These are phyloP conservation scores for Phoma sp. DNA, from an alignment of 2,329 filamentous ascomycete genomes.

Conservation along the genomic window DNA sequence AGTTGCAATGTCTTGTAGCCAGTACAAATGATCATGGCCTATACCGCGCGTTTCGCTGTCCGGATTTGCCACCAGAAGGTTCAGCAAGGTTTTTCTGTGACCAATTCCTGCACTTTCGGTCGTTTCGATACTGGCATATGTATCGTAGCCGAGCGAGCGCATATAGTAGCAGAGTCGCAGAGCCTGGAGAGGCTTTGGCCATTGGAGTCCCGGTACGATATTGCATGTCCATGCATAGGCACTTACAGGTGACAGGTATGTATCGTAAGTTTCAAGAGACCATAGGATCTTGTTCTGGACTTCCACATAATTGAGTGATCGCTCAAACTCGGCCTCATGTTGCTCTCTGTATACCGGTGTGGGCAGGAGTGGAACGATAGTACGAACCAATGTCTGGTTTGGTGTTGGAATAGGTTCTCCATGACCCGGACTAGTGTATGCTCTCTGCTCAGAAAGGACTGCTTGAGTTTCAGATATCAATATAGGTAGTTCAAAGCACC, in stretches of 20 bases:
- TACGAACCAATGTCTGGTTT: not conserved
- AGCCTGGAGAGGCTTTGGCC: constrained; percentile 22
- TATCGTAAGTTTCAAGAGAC: constrained; percentile 14
- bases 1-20: constrained; percentile 21
- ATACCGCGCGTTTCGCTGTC: not conserved
- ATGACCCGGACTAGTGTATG: too few relatives aligned
- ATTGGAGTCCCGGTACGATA: constrained; percentile 9
- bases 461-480: not conserved
- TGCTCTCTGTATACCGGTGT: constrained; percentile 27
- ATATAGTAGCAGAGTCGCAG: constrained; percentile 42
- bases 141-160: constrained; percentile 33
- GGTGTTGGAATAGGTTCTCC: too few relatives aligned
- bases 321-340: constrained; percentile 16
- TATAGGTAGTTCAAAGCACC: not conserved
- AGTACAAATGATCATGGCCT: constrained; percentile 22
- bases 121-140: constrained; percentile 23
- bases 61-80: constrained; percentile 22
- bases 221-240: constrained; percentile 23
- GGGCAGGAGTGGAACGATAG: constrained; percentile 18
- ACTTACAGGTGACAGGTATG: constrained; percentile 19
- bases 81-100: not conserved
- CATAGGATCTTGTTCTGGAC: constrained; percentile 26
- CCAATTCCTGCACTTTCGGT: not conserved
- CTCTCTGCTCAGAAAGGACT: too few relatives aligned
- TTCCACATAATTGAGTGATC: constrained; percentile 23